phyloP scores from a whole-genome alignment of 108 stramenopile genomes.

The Nitzschia sp. region DNA sequence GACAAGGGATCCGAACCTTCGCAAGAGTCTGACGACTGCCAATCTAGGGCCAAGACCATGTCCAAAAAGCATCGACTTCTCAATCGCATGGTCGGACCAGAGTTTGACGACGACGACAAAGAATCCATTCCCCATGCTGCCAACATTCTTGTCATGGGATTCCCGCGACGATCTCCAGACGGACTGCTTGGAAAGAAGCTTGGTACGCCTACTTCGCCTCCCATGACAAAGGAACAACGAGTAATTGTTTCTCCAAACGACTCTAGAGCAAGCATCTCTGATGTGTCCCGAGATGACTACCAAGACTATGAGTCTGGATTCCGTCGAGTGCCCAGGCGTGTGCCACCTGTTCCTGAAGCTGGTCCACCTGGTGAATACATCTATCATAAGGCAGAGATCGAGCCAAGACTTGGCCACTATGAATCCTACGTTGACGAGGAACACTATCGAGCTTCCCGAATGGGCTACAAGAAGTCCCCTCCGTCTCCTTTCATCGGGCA shows the following conservation, averaged over 20 bases:
- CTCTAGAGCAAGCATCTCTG: slow-evolving; percentile 18
- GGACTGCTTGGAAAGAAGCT: not conserved
- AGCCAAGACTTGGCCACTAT: slow-evolving; percentile 25
- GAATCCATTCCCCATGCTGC: slow-evolving; percentile 16
- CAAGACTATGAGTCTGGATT: slow-evolving; percentile 9
- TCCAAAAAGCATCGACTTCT: slow-evolving; percentile 39
- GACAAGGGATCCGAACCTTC: slow-evolving; percentile 17
- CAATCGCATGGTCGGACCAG: slow-evolving; percentile 33
- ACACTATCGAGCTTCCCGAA: not conserved
- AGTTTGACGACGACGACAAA: slow-evolving; percentile 20
- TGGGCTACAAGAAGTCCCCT: slow-evolving; percentile 14
- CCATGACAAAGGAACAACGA: not conserved
- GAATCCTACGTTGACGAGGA: slow-evolving; percentile 24
- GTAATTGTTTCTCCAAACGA: slow-evolving; percentile 28
- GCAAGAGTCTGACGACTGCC: slow-evolving; percentile 19
- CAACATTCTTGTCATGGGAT: slow-evolving; percentile 24
- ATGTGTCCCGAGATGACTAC: slow-evolving; percentile 15
- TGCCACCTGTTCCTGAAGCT: slow-evolving; percentile 16
- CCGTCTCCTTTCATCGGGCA: slow-evolving; percentile 10
- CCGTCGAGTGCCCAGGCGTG: not conserved
- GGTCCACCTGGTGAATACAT: not conserved
- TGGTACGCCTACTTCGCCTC: slow-evolving; percentile 4
- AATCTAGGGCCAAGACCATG: slow-evolving; percentile 18
- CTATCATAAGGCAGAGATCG: slow-evolving; percentile 24
- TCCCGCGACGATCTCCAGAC: not conserved